Base-by-base conservation (phyloP, 2,329 filamentous ascomycete species). In the Allantophomopsis lycopodina region DNA sequence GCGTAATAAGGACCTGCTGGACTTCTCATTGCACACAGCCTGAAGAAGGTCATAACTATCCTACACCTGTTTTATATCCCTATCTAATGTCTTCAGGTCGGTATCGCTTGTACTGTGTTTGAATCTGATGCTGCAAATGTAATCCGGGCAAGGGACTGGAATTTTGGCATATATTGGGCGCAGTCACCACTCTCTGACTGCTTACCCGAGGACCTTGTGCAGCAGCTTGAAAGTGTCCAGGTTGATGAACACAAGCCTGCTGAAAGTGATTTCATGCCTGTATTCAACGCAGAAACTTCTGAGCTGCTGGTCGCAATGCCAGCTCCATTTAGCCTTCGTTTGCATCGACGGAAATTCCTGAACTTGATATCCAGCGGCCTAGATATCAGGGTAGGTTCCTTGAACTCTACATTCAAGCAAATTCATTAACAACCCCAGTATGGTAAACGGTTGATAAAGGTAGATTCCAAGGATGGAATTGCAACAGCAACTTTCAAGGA, bases 401-500 rank as follows among this genome's bases (percentile, higher is more conserved):
- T 20, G 18, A 7, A 7, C 7, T 4, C 18, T 20, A 20, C 18
- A 20, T 4, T 20, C 7, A 4, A 20, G 4, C 18, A 20, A 4
- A 4, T 20, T 20, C 18, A 20, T 7, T 20, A 20, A 20, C 18
- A 28, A 28, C 3, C 23, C 7, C 23, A 28, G 23, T 28, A 12
- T 8, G 23, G 23, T 28, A 44, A 28, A 28, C 4, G 23, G 3
- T 12, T 28, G 18, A 20, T 7, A 20, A 20, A 20, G 18, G 18
- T 20, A 20, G 18, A 20, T 20, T 20, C 18, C 18, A 20, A 20
- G 18, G 18, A 20, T 7, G 18, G 18, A 20, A 20, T 20, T 20
- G 18, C 11, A 10, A 28, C 23, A 28, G 7, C 11, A 8, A 28
- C 41, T 13, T 64, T 64, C 36, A 47, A 50, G 5, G 61, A 64